These are phyloP conservation scores for Melanomma pulvis-pyrius DNA, from an alignment of 495 filamentous ascomycete genomes.

Conservation along the genomic window DNA sequence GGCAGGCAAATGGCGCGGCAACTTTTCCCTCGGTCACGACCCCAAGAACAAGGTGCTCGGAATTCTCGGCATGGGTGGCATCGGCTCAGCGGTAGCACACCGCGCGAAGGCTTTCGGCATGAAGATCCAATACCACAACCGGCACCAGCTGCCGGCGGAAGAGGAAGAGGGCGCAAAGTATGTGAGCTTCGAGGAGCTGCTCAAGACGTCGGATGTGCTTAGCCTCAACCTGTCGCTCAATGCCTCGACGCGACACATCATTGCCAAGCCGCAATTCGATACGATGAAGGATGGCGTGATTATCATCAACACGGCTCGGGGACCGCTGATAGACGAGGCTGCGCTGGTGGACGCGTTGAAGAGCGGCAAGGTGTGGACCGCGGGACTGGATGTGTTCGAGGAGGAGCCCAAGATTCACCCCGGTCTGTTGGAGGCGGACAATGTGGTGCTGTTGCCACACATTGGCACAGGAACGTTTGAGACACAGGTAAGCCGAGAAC, in stretches of 20 bases:
- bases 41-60: constrained; percentile 45
- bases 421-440: constrained; percentile 40
- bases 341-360: constrained; percentile 47
- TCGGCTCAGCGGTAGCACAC: constrained; percentile 58
- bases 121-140: constrained; percentile 49
- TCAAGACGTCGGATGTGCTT: constrained; percentile 46
- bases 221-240: constrained; percentile 46
- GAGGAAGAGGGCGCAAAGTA: constrained; percentile 45
- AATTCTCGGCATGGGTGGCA: constrained; percentile 87
- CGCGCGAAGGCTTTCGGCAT: constrained; percentile 47
- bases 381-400: constrained; percentile 48
- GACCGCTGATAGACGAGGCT: constrained; percentile 47
- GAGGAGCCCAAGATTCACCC: constrained; percentile 45
- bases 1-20: constrained; percentile 51
- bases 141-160: constrained; percentile 33
- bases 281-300: constrained; percentile 46
- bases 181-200: constrained; percentile 46
- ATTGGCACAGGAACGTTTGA: constrained; percentile 46
- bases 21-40: constrained; percentile 50
- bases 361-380: constrained; percentile 43
- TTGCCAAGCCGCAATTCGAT: constrained; percentile 41
- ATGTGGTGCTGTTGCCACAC: constrained; percentile 45
- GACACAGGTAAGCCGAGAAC: constrained; percentile 39
- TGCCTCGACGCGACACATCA: constrained; percentile 44
- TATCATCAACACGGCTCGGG: constrained; percentile 46